Base-by-base conservation (phyloP, 306 rosid species). In the Datisca glomerata region DNA sequence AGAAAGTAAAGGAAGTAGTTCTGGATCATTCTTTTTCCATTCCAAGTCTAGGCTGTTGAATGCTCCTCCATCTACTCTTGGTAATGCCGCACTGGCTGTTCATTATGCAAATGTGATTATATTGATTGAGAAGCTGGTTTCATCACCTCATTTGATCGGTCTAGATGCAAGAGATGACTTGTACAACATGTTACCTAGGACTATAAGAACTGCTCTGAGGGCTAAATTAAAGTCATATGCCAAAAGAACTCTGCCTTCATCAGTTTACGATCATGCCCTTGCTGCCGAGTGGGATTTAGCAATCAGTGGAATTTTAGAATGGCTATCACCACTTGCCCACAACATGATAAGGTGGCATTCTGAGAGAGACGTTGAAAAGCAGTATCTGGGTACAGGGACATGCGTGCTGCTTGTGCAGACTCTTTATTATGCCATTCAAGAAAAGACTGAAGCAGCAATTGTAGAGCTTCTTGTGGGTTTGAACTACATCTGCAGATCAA, bases 241-340 rank as follows among this genome's bases (percentile, higher is more conserved):
- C 12, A 72, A 62, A 52, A 51, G n/a, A n/a, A n/a, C 47, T 4
- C 56, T 24, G 48, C 65, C 58, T 12, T 48, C 78, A 21, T 39
- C 78, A 0, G 12, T 51, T 43, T 53, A 53, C 34, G 53, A 60
- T 45, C 69, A 69, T 32, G 65, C 50, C 34, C 53, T 74, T 24
- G 78, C 59, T 23, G 63, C 40, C 18, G 81, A 75, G 46, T 74
- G 83, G 86, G 56, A 53, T 1, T 15, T 36, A 28, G 75, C 67
- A 0, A 41, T 75, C 2, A 8, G 21, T 10, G 73, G 55, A 22
- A 77, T 70, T 18, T 47, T 89, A 58, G 86, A 73, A 18, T 76
- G 94, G 98, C 63, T 89, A 45, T 78, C 61, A 9, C 95, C 95
- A 1, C 61, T 84, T 3, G 98, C 98, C 47, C 86, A 70, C 51